phyloP scores from a whole-genome alignment of 495 filamentous ascomycete species.

The Pseudevernia furfuracea region DNA sequence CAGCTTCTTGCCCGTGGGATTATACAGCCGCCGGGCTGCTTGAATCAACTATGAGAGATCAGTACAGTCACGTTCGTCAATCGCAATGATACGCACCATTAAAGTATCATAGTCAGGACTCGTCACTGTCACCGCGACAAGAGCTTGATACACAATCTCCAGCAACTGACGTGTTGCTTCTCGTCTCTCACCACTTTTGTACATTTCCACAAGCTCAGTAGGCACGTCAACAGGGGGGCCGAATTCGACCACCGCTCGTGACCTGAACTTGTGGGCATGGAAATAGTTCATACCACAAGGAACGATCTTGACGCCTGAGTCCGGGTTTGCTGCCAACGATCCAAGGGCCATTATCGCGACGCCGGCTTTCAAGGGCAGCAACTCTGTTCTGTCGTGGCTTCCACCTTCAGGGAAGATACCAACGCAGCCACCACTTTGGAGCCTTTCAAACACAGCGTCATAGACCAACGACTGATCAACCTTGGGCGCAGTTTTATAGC shows the following conservation, averaged over 20 bases:
- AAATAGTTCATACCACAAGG: slow-evolving; percentile 99
- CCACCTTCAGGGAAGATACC: slow-evolving; percentile 98
- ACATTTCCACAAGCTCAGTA: slow-evolving; percentile 72
- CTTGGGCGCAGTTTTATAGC: slow-evolving; percentile 83
- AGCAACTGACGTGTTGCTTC: slow-evolving; percentile 76
- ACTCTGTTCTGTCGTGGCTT: slow-evolving; percentile 89
- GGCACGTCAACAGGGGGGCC: slow-evolving; percentile 80
- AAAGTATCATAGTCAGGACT: slow-evolving; percentile 94
- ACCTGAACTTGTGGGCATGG: slow-evolving; percentile 97
- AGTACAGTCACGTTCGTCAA: slow-evolving; percentile 23
- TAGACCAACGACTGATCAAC: slow-evolving; percentile 93
- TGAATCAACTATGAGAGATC: slow-evolving; percentile 61
- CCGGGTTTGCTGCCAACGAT: slow-evolving; percentile 76
- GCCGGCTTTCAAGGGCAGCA: slow-evolving; percentile 93
- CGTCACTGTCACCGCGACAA: slow-evolving; percentile 86
- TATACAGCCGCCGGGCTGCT: slow-evolving; percentile 88
- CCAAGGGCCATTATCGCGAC: slow-evolving; percentile 97
- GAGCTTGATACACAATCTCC: slow-evolving; percentile 74
- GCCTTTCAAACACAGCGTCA: slow-evolving; percentile 76
- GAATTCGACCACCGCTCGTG: slow-evolving; percentile 93
- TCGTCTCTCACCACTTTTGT: slow-evolving; percentile 70
- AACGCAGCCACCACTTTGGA: slow-evolving; percentile 78
- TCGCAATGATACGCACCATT: slow-evolving; percentile 53
- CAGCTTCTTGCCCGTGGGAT: slow-evolving; percentile 86
- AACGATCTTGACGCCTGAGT: slow-evolving; percentile 94